Conservation (phyloP, 257 asterid species). For the Solanum corneliomulleri region DNA sequence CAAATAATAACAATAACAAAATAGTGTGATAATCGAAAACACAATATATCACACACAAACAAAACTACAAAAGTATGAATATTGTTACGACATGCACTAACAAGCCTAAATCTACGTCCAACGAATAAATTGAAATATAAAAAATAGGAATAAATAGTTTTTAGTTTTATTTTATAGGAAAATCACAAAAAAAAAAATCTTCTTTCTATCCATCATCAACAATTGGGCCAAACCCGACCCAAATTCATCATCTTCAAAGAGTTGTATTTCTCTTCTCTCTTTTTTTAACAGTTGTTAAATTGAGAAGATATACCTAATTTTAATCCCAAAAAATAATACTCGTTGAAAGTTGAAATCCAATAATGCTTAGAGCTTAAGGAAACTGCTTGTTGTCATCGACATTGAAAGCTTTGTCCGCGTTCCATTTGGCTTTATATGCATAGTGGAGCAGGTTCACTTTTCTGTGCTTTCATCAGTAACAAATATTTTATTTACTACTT, state of each 20-base stretch:
- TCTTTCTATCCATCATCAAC: no score
- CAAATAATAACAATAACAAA: no score
- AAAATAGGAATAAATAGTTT: no score
- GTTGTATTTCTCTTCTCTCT: not conserved
- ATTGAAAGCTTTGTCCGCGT: conserved; percentile 24
- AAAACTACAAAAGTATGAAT: no score
- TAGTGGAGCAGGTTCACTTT: conserved; percentile 22
- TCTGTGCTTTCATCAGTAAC: not conserved
- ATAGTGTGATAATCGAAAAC: no score
- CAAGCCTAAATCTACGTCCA: no score
- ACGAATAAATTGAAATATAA: no score
- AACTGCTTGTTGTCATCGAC: not conserved
- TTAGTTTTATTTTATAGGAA: no score
- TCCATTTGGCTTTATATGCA: conserved; percentile 6
- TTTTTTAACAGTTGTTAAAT: not conserved
- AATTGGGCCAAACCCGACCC: not conserved
- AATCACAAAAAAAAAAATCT: no score
- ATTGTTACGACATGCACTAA: no score
- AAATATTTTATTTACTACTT: not conserved
- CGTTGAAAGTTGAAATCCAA: not conserved
- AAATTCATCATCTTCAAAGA: not conserved
- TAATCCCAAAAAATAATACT: not conserved
- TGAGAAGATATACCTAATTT: not conserved
- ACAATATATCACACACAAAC: no score
- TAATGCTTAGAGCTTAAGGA: conserved; percentile 13